Evolutionary conservation across 257 asterid species (phyloP).

Genomic region (Paulownia fortunei): DNA sequence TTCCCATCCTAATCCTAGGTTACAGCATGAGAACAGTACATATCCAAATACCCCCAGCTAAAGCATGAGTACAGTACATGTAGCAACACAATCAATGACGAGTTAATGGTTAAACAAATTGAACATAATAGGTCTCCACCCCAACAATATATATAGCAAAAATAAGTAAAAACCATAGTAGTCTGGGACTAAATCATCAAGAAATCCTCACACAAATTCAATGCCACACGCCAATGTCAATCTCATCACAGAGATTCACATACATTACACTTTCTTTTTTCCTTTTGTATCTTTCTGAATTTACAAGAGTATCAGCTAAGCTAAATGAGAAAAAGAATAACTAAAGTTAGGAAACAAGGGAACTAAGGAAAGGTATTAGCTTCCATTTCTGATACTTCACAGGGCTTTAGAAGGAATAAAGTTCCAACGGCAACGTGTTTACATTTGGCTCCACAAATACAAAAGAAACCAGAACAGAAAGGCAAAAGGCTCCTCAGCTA

Average conservation of each 20-base stretch:
- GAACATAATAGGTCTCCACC: background rate
- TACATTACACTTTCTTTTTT: too few relatives aligned
- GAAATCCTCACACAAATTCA: background rate
- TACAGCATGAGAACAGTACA: background rate
- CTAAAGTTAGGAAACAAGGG: background rate
- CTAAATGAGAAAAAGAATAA: background rate
- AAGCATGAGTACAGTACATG: background rate
- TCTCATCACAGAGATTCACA: too few relatives aligned
- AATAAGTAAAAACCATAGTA: background rate
- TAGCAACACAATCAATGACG: background rate
- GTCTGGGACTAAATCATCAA: too few relatives aligned
- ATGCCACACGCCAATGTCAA: background rate
- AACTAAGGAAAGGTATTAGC: too few relatives aligned
- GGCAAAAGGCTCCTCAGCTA: background rate
- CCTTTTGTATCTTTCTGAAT: too few relatives aligned
- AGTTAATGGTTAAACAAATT: conserved; percentile 14
- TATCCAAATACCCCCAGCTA: background rate
- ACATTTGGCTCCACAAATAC: background rate
- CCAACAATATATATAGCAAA: background rate
- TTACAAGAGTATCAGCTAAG: background rate
- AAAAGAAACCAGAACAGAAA: background rate
- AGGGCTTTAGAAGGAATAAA: too few relatives aligned
- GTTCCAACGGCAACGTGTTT: too few relatives aligned
- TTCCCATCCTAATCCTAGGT: background rate
- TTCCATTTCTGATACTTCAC: too few relatives aligned